Base-by-base conservation (phyloP, 2,329 filamentous ascomycete species). In the Orbilia ellipsospora region DNA sequence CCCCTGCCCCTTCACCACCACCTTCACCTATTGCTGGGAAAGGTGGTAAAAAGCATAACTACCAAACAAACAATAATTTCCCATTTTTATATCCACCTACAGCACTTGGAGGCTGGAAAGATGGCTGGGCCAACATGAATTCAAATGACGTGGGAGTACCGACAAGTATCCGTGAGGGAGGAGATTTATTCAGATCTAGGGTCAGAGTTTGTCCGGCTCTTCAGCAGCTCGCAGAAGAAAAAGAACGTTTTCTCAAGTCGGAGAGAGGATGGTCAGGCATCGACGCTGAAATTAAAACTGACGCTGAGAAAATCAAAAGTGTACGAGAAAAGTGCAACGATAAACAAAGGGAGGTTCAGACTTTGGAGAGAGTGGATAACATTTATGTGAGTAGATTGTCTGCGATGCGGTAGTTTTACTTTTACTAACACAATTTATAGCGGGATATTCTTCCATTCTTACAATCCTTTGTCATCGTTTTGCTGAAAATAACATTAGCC, bases 21-120 rank as follows among this genome's bases (percentile, higher is more conserved):
- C 95, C 95, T 0, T 97, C 94, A 0, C 95, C 95, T 0, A 87
- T 85, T 8, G 90, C 90, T 40, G 94, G 88, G 0, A 87, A 88
- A 2, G 88, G 93, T 62, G 94, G 91, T 0, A 99, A 99, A 85
- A 99, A 99, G 81, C 95, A 99, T 80, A 99, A 98, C 79, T 99
- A 99, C 80, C 95, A 99, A 82, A 99, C 95, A 0, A 99, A 99
- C 80, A 95, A 99, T 80, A 95, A 97, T 81, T 98, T 99, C 78
- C 95, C 95, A 0, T 98, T 99, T 81, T 89, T 99, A 84, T 99
- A 99, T 79, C 95, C 95, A 1, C 95, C 95, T 0, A 85, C 97
- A 16, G 94, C 97, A 82, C 90, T 90, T 77, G 97, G 93, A 45
- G 72, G 72, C 10, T 75, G 72, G 72, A 97, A 96, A 81, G 94